These are phyloP conservation scores for Neonectria neomacrospora DNA, from an alignment of 2,329 filamentous ascomycete genomes.

Conservation along the genomic window DNA sequence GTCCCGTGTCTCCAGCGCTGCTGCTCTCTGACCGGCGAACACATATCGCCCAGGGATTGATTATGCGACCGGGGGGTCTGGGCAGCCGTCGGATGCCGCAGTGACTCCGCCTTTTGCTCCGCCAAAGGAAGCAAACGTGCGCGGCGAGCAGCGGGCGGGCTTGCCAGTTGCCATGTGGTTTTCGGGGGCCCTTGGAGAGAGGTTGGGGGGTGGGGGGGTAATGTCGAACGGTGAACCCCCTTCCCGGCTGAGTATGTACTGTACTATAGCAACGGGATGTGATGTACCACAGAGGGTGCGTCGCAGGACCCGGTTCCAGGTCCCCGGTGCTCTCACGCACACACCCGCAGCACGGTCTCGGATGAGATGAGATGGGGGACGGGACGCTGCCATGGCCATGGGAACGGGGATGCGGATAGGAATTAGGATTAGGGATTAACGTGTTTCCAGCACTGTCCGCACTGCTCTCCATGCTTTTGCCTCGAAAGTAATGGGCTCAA, in stretches of 20 bases:
- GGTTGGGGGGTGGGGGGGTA: neutral
- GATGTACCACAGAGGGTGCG: neutral
- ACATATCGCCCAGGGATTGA: neutral
- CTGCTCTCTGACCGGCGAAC: neutral
- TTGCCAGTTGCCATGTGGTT: slow-evolving; percentile 2
- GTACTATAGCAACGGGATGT: neutral
- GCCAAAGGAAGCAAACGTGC: slow-evolving; percentile 11
- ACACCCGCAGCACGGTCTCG: slow-evolving; percentile 17
- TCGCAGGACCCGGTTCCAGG: slow-evolving; percentile 27
- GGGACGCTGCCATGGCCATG: slow-evolving; percentile 2
- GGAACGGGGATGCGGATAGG: neutral
- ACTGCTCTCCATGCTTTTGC: neutral
- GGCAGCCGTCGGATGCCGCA: neutral
- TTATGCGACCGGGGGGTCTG: neutral
- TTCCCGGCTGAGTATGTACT: neutral
- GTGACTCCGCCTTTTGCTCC: slow-evolving; percentile 25
- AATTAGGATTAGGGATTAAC: neutral
- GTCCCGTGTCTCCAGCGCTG: no score
- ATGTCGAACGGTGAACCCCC: neutral
- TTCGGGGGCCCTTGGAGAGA: neutral
- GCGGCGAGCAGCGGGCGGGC: slow-evolving; percentile 18
- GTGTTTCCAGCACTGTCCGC: neutral
- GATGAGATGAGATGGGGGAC: slow-evolving; percentile 25
- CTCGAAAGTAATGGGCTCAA: neutral
- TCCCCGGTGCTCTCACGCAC: slow-evolving; percentile 23